These are phyloP conservation scores for Nicotiana paniculata DNA, from an alignment of 257 asterid species.

Conservation along the genomic window DNA sequence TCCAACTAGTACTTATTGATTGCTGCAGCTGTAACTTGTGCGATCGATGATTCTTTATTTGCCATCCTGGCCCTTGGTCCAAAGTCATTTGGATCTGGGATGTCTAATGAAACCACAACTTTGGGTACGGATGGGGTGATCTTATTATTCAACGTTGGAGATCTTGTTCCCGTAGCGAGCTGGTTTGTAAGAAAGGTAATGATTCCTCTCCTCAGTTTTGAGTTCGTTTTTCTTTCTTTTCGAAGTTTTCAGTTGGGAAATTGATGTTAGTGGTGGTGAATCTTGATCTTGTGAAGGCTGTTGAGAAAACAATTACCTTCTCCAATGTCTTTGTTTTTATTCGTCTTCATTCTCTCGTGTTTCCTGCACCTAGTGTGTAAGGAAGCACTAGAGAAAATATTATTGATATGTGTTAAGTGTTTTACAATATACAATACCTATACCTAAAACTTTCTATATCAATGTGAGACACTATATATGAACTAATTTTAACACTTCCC, in stretches of 20 bases:
- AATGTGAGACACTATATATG: too few species aligned
- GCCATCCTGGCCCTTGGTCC: slow-evolving; percentile 66
- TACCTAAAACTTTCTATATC: too few species aligned
- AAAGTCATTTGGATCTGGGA: slow-evolving; percentile 14
- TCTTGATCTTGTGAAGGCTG: neutral
- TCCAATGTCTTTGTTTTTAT: neutral
- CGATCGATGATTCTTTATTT: slow-evolving; percentile 50
- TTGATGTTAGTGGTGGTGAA: neutral
- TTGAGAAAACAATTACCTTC: neutral
- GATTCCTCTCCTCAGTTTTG: neutral
- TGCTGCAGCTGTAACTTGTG: slow-evolving; percentile 67
- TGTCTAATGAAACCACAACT: slow-evolving; percentile 23
- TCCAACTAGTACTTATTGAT: slow-evolving; percentile 13
- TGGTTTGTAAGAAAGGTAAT: slow-evolving; percentile 83
- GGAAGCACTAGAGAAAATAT: too few species aligned
- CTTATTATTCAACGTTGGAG: slow-evolving; percentile 55
- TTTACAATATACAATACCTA: too few species aligned
- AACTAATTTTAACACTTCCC: too few species aligned
- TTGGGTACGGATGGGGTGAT: slow-evolving; percentile 48
- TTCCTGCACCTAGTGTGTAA: neutral
- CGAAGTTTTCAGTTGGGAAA: neutral
- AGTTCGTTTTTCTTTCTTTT: neutral
- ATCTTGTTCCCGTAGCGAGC: slow-evolving; percentile 55
- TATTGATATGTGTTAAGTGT: too few species aligned
- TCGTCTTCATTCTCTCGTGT: neutral